A percentile compares a stretch with the other conserved stretches of the same genome.
Evolutionary conservation across 139 green algal species (phyloP).

Genomic region (Tetradesmus obliquus): DNA sequence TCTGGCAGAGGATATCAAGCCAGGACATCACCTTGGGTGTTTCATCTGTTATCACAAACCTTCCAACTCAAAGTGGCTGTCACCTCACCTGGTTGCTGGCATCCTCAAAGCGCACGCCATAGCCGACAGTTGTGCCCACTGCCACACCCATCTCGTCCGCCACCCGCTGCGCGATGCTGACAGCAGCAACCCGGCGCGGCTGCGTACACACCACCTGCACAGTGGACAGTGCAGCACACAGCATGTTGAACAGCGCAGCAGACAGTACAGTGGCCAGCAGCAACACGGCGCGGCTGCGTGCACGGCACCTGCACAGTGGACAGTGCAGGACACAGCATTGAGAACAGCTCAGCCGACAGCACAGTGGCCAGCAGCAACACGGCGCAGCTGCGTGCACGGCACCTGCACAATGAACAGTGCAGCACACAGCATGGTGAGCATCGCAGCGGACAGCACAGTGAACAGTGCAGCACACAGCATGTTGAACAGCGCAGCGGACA

Average conservation of each 20-base stretch:
- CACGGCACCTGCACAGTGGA: conserved; percentile 64
- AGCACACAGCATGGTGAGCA: conserved; percentile 51
- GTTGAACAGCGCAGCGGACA: conserved; percentile 49
- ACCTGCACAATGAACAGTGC: conserved; percentile 54
- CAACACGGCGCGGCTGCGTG: conserved; percentile 90
- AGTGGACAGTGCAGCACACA: conserved; percentile 50
- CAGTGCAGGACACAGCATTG: conserved; percentile 45
- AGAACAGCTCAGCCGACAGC: conserved; percentile 36
- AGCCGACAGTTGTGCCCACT: conserved; percentile 81
- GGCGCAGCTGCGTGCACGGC: conserved; percentile 86
- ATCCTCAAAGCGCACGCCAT: conserved; percentile 87
- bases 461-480: conserved; percentile 78
- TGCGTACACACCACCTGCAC: conserved; percentile 81
- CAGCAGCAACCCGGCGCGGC: conserved; percentile 87
- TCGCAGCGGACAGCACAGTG: not conserved
- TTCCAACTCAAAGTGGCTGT: too few species aligned
- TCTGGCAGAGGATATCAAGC: too few species aligned
- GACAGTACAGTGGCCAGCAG: conserved; percentile 60
- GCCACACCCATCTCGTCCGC: conserved; percentile 80
- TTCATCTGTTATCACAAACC: too few species aligned
- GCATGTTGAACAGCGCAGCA: conserved; percentile 40
- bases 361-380: conserved; percentile 77
- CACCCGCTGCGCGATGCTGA: conserved; percentile 82
- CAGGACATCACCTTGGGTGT: too few species aligned
- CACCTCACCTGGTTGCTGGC: conserved; percentile 58